A percentile compares a stretch with the other conserved stretches of the same genome.
Conservation (phyloP, 169 alveolate species). For the Plasmodium sp. region DNA sequence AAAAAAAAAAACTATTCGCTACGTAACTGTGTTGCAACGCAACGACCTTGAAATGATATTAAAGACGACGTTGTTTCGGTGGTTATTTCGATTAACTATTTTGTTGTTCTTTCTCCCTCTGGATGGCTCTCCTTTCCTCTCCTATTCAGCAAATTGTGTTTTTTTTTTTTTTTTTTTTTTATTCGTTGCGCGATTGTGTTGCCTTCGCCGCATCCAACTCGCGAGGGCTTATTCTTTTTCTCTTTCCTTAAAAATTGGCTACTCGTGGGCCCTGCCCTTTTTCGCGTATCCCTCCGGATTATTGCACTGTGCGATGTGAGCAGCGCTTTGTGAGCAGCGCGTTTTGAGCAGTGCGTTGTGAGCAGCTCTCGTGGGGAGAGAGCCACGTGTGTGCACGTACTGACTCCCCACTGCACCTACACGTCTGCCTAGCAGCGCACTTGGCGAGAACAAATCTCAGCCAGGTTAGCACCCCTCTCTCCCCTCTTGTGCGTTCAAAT, state of each 20-base stretch:
- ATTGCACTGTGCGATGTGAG: neutral
- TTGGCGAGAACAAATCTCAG: neutral
- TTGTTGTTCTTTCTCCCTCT: neutral
- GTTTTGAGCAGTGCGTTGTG: neutral
- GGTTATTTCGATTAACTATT: neutral
- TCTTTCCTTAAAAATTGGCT: neutral
- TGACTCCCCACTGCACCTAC: neutral
- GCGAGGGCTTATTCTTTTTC: neutral
- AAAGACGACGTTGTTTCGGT: neutral
- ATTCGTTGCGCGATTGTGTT: neutral
- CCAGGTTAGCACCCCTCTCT: neutral
- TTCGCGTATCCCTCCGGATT: neutral
- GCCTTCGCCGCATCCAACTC: neutral
- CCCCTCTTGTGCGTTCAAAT: neutral
- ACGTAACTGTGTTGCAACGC: neutral
- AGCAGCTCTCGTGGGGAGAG: neutral
- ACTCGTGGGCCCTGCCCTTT: neutral
- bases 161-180: neutral
- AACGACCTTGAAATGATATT: neutral
- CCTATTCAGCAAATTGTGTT: neutral
- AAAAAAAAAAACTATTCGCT: neutral
- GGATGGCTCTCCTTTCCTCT: neutral
- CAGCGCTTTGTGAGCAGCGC: no score
- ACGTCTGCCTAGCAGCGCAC: neutral
- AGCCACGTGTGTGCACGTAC: neutral